Evolutionary conservation across 768 basidiomycete species (phyloP).

Genomic region (Russula compacta): DNA sequence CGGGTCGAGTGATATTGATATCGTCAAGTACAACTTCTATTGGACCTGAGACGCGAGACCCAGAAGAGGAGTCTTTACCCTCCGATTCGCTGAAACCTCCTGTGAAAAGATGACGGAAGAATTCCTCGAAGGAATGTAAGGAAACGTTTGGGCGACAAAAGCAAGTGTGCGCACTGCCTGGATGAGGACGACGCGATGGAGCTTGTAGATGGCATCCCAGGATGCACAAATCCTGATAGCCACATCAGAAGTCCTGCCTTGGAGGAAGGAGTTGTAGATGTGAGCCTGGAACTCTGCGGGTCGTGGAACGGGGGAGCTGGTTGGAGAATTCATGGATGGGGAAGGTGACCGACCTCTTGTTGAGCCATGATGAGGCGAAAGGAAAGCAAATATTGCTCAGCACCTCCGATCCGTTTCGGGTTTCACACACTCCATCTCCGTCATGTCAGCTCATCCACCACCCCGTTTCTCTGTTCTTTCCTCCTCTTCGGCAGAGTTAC

Average conservation of each 20-base stretch:
- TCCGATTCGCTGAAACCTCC: slow-evolving; percentile 63
- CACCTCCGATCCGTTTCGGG: background rate
- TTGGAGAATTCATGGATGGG: slow-evolving; percentile 31
- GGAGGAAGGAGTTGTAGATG: slow-evolving; percentile 65
- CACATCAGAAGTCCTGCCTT: slow-evolving; percentile 69
- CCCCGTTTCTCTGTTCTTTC: slow-evolving; percentile 63
- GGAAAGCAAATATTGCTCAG: background rate
- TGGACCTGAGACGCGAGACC: slow-evolving; percentile 34
- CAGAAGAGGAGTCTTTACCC: background rate
- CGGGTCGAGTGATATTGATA: slow-evolving; percentile 79
- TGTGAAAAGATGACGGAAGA: slow-evolving; percentile 83
- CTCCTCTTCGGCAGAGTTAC: slow-evolving; percentile 36
- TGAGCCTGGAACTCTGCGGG: slow-evolving; percentile 60
- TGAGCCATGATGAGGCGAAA: background rate
- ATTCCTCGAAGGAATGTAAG: slow-evolving; percentile 43
- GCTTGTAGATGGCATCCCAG: slow-evolving; percentile 64
- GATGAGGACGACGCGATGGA: slow-evolving; percentile 82
- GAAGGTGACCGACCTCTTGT: background rate
- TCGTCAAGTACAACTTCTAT: slow-evolving; percentile 74
- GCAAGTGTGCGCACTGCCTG: slow-evolving; percentile 50
- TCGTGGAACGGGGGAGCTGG: slow-evolving; percentile 35
- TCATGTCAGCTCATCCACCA: slow-evolving; percentile 44
- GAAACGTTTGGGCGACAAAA: background rate
- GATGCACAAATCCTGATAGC: slow-evolving; percentile 57
- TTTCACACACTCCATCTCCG: background rate